Conservation (phyloP, 345 rosid genomes). For the Populus alba region DNA sequence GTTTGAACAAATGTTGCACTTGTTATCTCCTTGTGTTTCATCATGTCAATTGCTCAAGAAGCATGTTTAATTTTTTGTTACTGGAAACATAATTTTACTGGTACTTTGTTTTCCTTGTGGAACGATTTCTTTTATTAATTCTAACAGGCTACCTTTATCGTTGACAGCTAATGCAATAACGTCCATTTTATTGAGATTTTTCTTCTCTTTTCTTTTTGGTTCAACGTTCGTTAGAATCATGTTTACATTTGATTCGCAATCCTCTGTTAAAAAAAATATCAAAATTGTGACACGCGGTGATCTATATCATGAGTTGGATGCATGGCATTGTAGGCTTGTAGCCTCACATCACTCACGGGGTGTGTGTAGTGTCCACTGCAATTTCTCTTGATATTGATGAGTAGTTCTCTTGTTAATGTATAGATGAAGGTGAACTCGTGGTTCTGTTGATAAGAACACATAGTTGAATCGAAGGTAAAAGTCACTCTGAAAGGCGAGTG, state of each 20-base stretch:
- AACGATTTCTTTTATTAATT: not conserved
- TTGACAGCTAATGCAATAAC: not conserved
- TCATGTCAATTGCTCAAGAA: not conserved
- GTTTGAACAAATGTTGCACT: conserved; percentile 15
- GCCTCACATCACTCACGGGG: not conserved
- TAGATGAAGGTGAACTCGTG: not conserved
- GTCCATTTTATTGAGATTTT: not conserved
- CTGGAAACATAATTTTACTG: not conserved
- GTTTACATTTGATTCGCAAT: not conserved
- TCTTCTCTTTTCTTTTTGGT: not conserved
- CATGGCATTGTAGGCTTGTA: not conserved
- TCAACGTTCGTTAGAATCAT: not conserved
- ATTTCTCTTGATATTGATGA: not conserved
- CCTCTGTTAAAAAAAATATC: not conserved
- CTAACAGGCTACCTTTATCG: not conserved
- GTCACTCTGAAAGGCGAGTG: too few species aligned
- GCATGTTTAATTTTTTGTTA: not conserved
- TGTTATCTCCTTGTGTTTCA: not conserved
- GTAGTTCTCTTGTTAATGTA: not conserved
- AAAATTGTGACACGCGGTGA: too few species aligned
- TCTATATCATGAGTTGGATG: not conserved
- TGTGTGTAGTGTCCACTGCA: not conserved
- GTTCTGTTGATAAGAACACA: not conserved
- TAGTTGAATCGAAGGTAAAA: too few species aligned
- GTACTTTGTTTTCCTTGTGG: not conserved